Percentiles rank a stretch among this genome's conserved stretches.
Evolutionary conservation across 257 asterid species (phyloP).

Genomic region (Salvia splendens): DNA sequence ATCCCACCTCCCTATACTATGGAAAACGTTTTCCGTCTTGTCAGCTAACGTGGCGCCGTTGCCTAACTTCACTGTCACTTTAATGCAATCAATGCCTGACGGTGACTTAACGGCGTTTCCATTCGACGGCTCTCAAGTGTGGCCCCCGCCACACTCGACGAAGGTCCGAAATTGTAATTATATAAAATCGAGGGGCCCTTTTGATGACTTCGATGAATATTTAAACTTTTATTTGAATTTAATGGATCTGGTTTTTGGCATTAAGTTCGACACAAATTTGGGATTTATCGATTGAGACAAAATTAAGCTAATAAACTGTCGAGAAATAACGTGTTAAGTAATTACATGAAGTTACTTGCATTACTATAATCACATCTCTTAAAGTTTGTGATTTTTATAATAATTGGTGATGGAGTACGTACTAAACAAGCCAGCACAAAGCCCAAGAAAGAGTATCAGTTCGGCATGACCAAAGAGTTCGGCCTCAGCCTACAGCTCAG

Average conservation of each 20-base stretch:
- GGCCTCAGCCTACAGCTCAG: no score
- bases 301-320: slow-evolving; percentile 20
- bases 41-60: slow-evolving; percentile 46
- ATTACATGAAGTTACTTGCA: neutral
- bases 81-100: slow-evolving; percentile 37
- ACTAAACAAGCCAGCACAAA: no score
- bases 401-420: no score
- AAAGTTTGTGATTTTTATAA: slow-evolving; percentile 1
- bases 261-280: slow-evolving; percentile 25
- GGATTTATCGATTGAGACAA: slow-evolving; percentile 32
- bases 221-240: slow-evolving; percentile 10
- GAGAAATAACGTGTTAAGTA: slow-evolving; percentile 7
- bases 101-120: slow-evolving; percentile 43
- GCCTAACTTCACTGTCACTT: slow-evolving; percentile 40
- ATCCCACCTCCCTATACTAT: slow-evolving; percentile 24
- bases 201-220: slow-evolving; percentile 8
- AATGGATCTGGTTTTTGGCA: slow-evolving; percentile 34
- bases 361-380: neutral
- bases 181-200: slow-evolving; percentile 34
- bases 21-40: slow-evolving; percentile 37
- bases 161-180: slow-evolving; percentile 35
- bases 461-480: no score
- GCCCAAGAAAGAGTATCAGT: no score
- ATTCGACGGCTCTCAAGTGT: slow-evolving; percentile 35
- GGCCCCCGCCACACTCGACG: slow-evolving; percentile 40